Base-by-base conservation (phyloP, 1,284 basidiomycete species). In the Papiliotrema laurentii region DNA sequence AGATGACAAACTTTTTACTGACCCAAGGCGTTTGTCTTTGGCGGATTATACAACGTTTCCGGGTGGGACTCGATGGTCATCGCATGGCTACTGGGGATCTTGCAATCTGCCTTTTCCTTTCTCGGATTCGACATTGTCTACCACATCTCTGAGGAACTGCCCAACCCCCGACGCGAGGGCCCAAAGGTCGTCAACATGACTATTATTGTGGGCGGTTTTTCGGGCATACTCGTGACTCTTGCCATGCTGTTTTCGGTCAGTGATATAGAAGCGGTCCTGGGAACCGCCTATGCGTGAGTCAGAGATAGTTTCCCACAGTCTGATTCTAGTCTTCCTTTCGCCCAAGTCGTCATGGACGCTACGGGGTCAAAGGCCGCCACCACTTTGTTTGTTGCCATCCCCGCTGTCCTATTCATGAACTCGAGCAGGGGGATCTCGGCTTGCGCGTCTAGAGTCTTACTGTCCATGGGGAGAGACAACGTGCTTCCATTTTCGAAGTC, bases 241-340 rank as follows among this genome's bases (percentile, higher is more conserved):
- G 80, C 81, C 0, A 79, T 87, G n/a, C 71, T 85, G 24, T 87
- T 87, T 59, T 83, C 81, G 26, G 69, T 85, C 18, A 79, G 76
- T 4, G 81, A 86, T 58, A 75, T 83, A 30, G 54, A 71, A 6
- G 75, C 68, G 1, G 73, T 86, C 14, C 73, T 84, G 30, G 69
- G 75, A 47, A 79, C 81, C 0, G 63, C 77, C 13, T 78, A 80
- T 6, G 84, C 83, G 6, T 80, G 83, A 51, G 80, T 85, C 0
- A 26, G 3, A 3, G 7, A 21, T 22, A 6, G 7, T 13, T 22
- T 37, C 10, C 10, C 35, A 7, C 11, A 7, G 18, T 37, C 19
- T 19, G 19, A 24, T 11, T 9, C 36, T 16, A 10, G 30, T 9
- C 9, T 33, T 5, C 83, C 83, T 1, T 79, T 83, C 54, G 77